Evolutionary conservation across 345 rosid genomes (phyloP).

Genomic region (Hibiscus syriacus): DNA sequence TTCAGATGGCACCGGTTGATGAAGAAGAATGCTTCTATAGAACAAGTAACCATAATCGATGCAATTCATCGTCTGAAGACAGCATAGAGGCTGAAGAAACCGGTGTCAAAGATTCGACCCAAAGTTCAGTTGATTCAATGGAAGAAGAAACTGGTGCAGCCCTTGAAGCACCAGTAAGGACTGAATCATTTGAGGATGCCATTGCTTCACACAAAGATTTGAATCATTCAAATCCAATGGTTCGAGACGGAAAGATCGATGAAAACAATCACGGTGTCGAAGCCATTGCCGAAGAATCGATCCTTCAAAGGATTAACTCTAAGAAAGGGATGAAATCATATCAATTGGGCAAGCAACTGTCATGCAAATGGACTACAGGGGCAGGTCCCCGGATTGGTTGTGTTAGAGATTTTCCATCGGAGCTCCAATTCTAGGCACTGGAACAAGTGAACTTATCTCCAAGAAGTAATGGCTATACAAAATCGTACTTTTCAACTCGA

Average conservation of each 20-base stretch:
- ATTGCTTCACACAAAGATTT: conserved; percentile 16
- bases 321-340: conserved; percentile 25
- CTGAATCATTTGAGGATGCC: conserved; percentile 20
- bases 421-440: conserved; percentile 73
- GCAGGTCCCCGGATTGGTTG: conserved; percentile 95
- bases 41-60: background rate
- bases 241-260: conserved; percentile 15
- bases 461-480: conserved; percentile 20
- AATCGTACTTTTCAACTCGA: conserved; percentile 22
- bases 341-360: conserved; percentile 76
- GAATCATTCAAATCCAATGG: background rate
- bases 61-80: background rate
- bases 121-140: conserved; percentile 5
- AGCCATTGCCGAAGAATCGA: conserved; percentile 35
- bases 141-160: conserved; percentile 15
- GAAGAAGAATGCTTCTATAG: background rate
- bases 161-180: conserved; percentile 30
- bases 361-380: conserved; percentile 91
- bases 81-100: background rate
- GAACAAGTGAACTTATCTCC: conserved; percentile 87
- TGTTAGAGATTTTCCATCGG: conserved; percentile 74
- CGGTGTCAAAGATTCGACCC: background rate
- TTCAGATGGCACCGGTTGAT: background rate
- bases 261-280: conserved; percentile 19
- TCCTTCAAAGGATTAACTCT: conserved; percentile 22